Evolutionary conservation across 1,284 basidiomycete genomes (phyloP), one percentile per base, ranked within the genome.

Genomic region (Rhodotorula sp.): DNA sequence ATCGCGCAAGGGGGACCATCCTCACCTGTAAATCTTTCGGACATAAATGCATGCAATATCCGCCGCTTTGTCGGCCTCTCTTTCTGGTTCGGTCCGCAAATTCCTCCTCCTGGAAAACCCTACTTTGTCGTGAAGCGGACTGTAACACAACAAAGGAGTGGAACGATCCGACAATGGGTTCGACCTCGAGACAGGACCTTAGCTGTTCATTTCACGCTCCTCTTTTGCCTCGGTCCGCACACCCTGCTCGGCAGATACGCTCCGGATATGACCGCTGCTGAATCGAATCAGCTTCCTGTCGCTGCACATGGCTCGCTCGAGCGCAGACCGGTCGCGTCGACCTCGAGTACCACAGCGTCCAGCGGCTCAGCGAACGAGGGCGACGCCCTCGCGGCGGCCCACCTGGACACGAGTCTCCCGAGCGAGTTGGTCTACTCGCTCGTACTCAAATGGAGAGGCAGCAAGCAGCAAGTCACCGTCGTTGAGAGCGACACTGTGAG

Each of bases 1-100:
- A 78, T 28, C 71, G 77, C 61, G 60, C 69, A 58, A 67, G 75
- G 60, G 38, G 38, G 38, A 43, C 10, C 38, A 43, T 43, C 38
- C 38, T 43, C 38, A 43, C 38, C 38, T 43, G 38, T 43, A 43
- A 43, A 43, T 43, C 8, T 14, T 43, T 12, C 38, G 38, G 12
- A 43, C 38, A 34, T 34, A 43, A 8, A 10, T 43, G 38, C 38
- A 43, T 43, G 38, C 38, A 43, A 43, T 12, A 43, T 43, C 38
- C 38, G 38, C 38, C 38, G 8, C 34, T 6, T 8, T 34, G 34
- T 34, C 34, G 34, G 34, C 34, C 5, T 34, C 7, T 43, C 38
- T 12, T 43, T 43, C 12, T 12, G 38, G 6, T 38, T 38, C 12
- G 6, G 38, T 38, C 12, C 2, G 38, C 38, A 43, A 10, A 12